Conservation (phyloP, 768 basidiomycete species). For the Tylopilus cervinicoccineus region DNA sequence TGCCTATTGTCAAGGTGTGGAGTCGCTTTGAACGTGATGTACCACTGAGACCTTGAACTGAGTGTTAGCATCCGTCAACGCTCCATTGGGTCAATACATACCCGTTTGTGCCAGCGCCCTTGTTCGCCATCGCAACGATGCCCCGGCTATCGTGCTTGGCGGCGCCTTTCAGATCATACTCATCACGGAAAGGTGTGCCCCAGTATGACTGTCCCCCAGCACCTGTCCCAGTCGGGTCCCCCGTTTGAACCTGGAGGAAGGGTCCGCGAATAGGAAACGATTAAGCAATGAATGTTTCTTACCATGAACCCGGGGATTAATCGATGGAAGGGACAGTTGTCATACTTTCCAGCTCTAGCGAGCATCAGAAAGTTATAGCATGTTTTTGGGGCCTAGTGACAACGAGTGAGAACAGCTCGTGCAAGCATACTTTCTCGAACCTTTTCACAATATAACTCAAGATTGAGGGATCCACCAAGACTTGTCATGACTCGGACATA, state of each 20-base stretch:
- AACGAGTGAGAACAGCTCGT: neutral
- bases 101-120: conserved; percentile 88
- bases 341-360: conserved; percentile 86
- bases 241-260: conserved; percentile 79
- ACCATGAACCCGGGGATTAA: conserved; percentile 97
- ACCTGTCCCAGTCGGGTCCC: conserved; percentile 96
- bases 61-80: neutral
- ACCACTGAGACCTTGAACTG: conserved; percentile 80
- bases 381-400: conserved; percentile 84
- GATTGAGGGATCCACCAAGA: conserved; percentile 80
- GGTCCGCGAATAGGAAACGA: conserved; percentile 1
- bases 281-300: conserved; percentile 11
- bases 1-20: conserved; percentile 90
- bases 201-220: conserved; percentile 90
- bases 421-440: conserved; percentile 32
- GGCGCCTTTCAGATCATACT: conserved; percentile 83
- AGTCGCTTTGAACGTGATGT: conserved; percentile 80
- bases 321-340: conserved; percentile 86
- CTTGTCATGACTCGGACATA: conserved; percentile 96
- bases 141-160: conserved; percentile 86
- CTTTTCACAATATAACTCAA: conserved; percentile 88
- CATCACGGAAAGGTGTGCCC: conserved; percentile 96
- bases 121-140: conserved; percentile 92
- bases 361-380: conserved; percentile 98
- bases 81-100: conserved; percentile 24